Conservation (phyloP, 495 filamentous ascomycete species). For the Neurospora cerealis region DNA sequence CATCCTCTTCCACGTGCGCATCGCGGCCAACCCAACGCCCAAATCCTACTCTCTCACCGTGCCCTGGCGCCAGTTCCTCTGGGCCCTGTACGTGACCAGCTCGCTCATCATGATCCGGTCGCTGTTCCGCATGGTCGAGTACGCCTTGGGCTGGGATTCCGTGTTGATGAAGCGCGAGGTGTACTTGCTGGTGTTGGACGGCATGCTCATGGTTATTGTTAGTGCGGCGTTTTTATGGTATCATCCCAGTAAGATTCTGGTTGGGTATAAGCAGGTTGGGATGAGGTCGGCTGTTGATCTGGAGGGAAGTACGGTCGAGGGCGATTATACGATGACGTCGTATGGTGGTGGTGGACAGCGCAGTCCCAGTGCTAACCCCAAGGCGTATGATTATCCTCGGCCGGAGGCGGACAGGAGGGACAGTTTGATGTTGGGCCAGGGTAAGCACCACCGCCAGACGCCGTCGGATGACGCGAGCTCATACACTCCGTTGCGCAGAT, state of each 20-base stretch:
- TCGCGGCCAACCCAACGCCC: constrained; percentile 1
- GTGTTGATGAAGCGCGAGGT: constrained; percentile 9
- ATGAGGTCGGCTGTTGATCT: neutral
- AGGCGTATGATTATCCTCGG: too few relatives aligned
- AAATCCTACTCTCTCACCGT: neutral
- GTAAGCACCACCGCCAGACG: neutral
- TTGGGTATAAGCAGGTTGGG: constrained; percentile 13
- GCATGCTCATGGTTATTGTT: constrained; percentile 11
- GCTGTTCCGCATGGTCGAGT: constrained; percentile 55
- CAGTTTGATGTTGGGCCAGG: neutral
- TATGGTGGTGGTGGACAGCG: neutral
- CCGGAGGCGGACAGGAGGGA: too few relatives aligned
- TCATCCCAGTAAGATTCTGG: constrained; percentile 11
- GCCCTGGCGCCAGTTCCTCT: constrained; percentile 39
- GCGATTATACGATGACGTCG: neutral
- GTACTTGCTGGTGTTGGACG: constrained; percentile 14
- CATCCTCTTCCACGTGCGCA: constrained; percentile 29
- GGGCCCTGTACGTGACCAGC: constrained; percentile 41
- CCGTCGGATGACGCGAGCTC: neutral
- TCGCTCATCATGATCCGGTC: constrained; percentile 51
- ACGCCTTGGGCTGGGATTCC: constrained; percentile 16
- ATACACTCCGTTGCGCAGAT: neutral
- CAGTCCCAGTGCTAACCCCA: neutral
- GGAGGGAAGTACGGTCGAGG: neutral
- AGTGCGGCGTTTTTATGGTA: constrained; percentile 10